Evolutionary conservation across 176 grass and related monocot species (phyloP).

Genomic region (Avena insularis): DNA sequence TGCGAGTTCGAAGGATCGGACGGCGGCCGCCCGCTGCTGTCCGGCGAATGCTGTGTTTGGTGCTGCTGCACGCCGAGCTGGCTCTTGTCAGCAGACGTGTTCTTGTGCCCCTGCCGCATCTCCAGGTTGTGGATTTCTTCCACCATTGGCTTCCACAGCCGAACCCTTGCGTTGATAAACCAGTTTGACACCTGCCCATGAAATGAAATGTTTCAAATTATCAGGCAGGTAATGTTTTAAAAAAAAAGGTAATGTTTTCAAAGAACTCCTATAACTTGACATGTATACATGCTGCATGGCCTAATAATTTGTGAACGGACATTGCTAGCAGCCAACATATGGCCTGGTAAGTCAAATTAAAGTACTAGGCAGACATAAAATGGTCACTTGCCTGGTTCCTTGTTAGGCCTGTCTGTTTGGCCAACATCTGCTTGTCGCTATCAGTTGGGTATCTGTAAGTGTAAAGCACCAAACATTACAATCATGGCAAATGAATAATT

Average conservation of each 20-base stretch:
- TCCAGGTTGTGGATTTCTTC: constrained; percentile 96
- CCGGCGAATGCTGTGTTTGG: constrained; percentile 47
- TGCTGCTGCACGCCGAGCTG: constrained; percentile 45
- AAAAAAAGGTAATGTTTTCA: neutral
- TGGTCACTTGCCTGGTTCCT: constrained; percentile 56
- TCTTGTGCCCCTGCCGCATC: constrained; percentile 71
- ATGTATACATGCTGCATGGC: neutral
- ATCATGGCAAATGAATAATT: neutral
- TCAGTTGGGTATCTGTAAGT: constrained; percentile 75
- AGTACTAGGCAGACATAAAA: neutral
- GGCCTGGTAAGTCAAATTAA: neutral
- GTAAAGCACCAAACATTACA: constrained; percentile 34
- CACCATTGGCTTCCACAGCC: constrained; percentile 99
- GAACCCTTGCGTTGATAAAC: constrained; percentile 98
- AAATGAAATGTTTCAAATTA: neutral
- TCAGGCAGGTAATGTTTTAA: neutral
- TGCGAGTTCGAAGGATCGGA: constrained; percentile 59
- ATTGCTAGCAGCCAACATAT: neutral
- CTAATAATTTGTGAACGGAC: neutral
- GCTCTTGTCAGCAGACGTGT: constrained; percentile 47
- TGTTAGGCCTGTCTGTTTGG: constrained; percentile 87
- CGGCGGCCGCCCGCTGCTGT: constrained; percentile 54
- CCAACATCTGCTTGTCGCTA: constrained; percentile 88
- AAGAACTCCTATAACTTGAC: neutral
- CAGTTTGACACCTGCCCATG: constrained; percentile 86